Evolutionary conservation across 495 filamentous ascomycete species (phyloP), one percentile per base, ranked within the genome.

Genomic region (Neurospora tetraspora): DNA sequence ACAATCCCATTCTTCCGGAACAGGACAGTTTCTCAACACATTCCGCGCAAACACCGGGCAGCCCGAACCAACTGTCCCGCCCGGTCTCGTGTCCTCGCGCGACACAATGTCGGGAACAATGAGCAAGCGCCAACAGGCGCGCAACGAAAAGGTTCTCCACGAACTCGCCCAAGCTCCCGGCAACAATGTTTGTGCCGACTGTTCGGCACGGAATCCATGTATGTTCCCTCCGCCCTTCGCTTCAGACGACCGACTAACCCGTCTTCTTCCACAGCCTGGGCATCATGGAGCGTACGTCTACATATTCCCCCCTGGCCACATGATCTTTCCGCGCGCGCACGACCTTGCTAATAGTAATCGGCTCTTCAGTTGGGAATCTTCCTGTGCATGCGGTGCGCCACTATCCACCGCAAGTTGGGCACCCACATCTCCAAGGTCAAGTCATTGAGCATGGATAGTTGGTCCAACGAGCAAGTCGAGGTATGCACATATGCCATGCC

Each of bases 401-500:
- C 93, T 38, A 85, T 98, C 80, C 96, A 99, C 85, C 93, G 96
- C 77, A 98, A 98, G 82, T 86, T 98, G 77, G 96, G 96, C 70
- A 98, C 94, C 70, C 96, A 99, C 80, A 92, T 99, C 71, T 97
- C 95, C 61, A 99, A 98, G 81, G 93, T 99, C 82, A 99, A 99
- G 82, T 97, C 94, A 10, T 83, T 98, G 84, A 97, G 92, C 75
- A 98, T 98, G 96, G 96, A 99, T 79, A 93, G 89, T 69, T 99
- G 96, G 96, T 88, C 92, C 59, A 90, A 89, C 78, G 96, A 98
- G 40, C 96, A 99, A 82, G 94, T 99, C 71, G 96, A 98, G 82
- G 95, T 97, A 86, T 80, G 86, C 77, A 11, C 23, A 16, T 11
- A 16, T 34, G 31, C 78, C 34, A 69, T 43, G 61, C 14, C 70